Evolutionary conservation across 169 alveolate genomes (phyloP).

Genomic region (Fabrea salina): DNA sequence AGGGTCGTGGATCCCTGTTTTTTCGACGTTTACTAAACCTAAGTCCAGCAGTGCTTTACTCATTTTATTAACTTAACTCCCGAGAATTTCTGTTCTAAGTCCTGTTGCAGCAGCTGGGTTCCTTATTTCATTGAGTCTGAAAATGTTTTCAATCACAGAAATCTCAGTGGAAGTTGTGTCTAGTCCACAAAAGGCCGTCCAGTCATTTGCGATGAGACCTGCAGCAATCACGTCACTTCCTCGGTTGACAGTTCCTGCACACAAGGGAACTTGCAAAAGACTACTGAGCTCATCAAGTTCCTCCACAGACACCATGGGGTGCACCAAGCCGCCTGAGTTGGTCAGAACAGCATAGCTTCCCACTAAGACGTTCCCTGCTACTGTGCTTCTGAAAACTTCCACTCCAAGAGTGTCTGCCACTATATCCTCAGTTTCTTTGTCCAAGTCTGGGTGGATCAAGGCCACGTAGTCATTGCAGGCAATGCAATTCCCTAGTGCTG

Average conservation of each 20-base stretch:
- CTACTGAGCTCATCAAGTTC: constrained; percentile 97
- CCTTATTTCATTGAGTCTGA: constrained; percentile 77
- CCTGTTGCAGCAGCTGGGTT: no score
- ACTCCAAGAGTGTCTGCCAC: constrained; percentile 94
- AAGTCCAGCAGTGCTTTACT: no score
- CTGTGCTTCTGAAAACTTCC: constrained; percentile 97
- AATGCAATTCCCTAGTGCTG: constrained; percentile 98
- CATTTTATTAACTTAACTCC: no score
- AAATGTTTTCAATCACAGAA: constrained; percentile 93
- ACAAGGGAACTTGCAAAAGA: constrained; percentile 93
- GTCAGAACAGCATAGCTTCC: constrained; percentile 96
- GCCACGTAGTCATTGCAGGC: constrained; percentile 98
- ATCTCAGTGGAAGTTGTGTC: constrained; percentile 99
- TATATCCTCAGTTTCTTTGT: constrained; percentile 98
- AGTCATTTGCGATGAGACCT: constrained; percentile 97
- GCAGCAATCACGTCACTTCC: constrained; percentile 96
- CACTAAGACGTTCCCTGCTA: constrained; percentile 98
- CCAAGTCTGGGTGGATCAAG: constrained; percentile 97
- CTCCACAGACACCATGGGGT: constrained; percentile 95
- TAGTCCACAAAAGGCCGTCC: constrained; percentile 98
- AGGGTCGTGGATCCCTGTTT: no score
- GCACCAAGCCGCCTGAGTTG: constrained; percentile 97
- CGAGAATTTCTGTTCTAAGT: no score
- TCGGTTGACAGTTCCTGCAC: constrained; percentile 99
- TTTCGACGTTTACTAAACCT: no score